A percentile compares a stretch with the other conserved stretches of the same genome.
These are phyloP conservation scores for Lachancea sp. DNA, from an alignment of 805 yeast genomes.

Conservation along the genomic window DNA sequence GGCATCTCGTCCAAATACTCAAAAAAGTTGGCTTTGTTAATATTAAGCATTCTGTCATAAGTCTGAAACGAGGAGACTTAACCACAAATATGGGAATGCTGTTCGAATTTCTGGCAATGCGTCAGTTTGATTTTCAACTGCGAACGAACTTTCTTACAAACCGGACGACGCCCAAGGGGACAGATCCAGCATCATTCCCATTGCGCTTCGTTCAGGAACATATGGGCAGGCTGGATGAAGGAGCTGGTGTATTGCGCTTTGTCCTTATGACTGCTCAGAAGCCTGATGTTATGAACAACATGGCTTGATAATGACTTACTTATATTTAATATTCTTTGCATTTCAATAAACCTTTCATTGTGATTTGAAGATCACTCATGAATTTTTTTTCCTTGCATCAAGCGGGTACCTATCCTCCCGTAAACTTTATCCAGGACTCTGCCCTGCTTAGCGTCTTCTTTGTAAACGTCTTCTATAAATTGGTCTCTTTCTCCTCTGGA, in stretches of 20 bases:
- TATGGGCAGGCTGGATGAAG: constrained; percentile 23
- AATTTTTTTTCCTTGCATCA: constrained; percentile 9
- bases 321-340: constrained; percentile 1
- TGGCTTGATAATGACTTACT: neutral
- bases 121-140: constrained; percentile 17
- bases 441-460: constrained; percentile 39
- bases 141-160: constrained; percentile 16
- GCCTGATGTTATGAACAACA: constrained; percentile 11
- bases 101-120: constrained; percentile 22
- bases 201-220: constrained; percentile 26
- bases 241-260: constrained; percentile 25
- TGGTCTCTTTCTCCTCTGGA: constrained; percentile 39
- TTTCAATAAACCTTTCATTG: neutral
- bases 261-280: constrained; percentile 27
- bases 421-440: constrained; percentile 32
- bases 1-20: constrained; percentile 20
- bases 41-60: constrained; percentile 24
- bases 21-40: constrained; percentile 28
- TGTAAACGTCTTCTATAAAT: constrained; percentile 36
- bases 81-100: constrained; percentile 27
- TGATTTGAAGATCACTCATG: constrained; percentile 1
- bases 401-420: constrained; percentile 21
- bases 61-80: constrained; percentile 27
- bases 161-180: constrained; percentile 14
- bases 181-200: constrained; percentile 20